Base-by-base conservation (phyloP, 108 stramenopile genomes). In the Cyclostephanos tholiformis region DNA sequence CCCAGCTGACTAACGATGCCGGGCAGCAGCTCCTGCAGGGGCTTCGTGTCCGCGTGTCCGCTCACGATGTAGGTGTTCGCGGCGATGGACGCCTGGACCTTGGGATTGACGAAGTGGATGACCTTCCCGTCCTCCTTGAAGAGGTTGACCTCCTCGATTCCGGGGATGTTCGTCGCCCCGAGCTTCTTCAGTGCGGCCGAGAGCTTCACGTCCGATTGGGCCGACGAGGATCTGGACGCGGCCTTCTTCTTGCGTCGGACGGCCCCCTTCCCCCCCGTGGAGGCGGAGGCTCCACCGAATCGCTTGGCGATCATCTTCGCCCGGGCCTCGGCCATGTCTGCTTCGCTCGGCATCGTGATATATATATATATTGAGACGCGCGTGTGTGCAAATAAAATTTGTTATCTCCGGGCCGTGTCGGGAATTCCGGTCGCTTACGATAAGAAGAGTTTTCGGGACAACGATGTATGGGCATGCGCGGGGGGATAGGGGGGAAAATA, bases 111-210 rank as follows among this genome's bases (percentile, higher is more conserved):
- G 68, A 99, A 98, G 78, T 97, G 97, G 80, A 97, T 96, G 22
- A 99, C 97, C 72, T 96, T 95, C 63, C 97, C 96, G 71, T 98
- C 97, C 38, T 97, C 93, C 88, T 96, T 97, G 90, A 99, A 99
- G 75, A 99, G 89, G 77, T 99, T 98, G 60, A 98, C 97, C 77
- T 99, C 98, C 74, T 97, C 97, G 70, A 99, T 97, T 69, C 96
- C 97, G 14, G 96, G 96, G 67, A 99, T 98, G 93, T 92, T 95
- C 72, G 96, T 99, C 19, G 97, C 95, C 13, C 95, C 94, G 36
- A 99, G 95, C 84, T 97, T 96, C 87, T 99, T 99, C 39, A 98
- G 85, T 35, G 96, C 89, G 26, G 89, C 84, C 35, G 82, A 70
- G 32, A 99, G 92, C 84, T 99, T 99, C 39, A 89, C 95, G 75